Conservation (phyloP, 1,284 basidiomycete genomes). For the Puccinia coronata region DNA sequence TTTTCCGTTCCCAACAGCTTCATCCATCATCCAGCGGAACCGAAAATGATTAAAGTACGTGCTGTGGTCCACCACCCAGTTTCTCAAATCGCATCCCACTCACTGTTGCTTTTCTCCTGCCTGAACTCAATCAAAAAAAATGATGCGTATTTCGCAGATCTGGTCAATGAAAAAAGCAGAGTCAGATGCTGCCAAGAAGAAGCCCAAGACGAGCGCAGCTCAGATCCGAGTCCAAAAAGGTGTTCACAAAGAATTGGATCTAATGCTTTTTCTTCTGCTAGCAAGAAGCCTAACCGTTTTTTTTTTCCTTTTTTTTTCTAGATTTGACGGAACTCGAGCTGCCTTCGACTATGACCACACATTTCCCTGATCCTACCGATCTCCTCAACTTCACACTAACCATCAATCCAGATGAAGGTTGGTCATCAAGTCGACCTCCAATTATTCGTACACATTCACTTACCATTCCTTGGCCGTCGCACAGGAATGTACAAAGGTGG, state of each 20-base stretch:
- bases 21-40: neutral
- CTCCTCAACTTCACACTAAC: conserved; percentile 93
- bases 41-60: conserved; percentile 19
- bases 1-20: too few species aligned
- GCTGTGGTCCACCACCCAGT: neutral
- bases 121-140: neutral
- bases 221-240: conserved; percentile 99
- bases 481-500: conserved; percentile 97
- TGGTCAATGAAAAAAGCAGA: conserved; percentile 98
- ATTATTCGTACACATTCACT: neutral
- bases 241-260: conserved; percentile 60
- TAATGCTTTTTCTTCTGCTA: neutral
- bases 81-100: neutral
- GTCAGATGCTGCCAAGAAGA: conserved; percentile 88
- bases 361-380: conserved; percentile 87
- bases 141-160: conserved; percentile 66
- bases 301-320: conserved; percentile 58
- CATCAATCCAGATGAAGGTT: conserved; percentile 95
- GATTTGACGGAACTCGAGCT: conserved; percentile 96
- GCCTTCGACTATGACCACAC: conserved; percentile 90
- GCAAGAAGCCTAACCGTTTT: neutral
- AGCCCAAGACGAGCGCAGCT: conserved; percentile 93
- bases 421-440: conserved; percentile 40
- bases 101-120: neutral
- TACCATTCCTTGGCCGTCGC: neutral